These are phyloP conservation scores for Suillus americanus DNA, from an alignment of 768 basidiomycete species.

Conservation along the genomic window DNA sequence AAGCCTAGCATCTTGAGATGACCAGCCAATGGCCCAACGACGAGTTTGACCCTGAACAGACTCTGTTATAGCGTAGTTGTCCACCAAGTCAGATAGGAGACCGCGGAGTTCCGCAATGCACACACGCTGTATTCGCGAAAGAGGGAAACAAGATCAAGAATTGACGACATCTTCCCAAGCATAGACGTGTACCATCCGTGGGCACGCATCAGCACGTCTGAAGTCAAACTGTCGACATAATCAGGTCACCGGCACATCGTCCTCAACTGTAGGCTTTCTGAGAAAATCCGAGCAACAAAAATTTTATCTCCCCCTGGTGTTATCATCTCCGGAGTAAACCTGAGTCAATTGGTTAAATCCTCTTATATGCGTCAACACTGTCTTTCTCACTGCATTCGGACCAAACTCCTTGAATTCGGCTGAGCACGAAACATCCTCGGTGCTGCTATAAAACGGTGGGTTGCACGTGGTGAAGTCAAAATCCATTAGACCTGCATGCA, in stretches of 20 bases:
- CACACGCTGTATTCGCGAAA: slow-evolving; percentile 49
- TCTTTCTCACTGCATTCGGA: slow-evolving; percentile 65
- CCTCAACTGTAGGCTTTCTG: slow-evolving; percentile 60
- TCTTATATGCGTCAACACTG: neutral
- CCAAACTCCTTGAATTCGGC: slow-evolving; percentile 60
- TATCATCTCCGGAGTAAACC: slow-evolving; percentile 95
- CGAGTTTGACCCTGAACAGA: slow-evolving; percentile 85
- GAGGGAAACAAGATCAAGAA: slow-evolving; percentile 56
- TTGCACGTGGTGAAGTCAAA: slow-evolving; percentile 93
- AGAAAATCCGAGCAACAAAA: slow-evolving; percentile 78
- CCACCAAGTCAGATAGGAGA: slow-evolving; percentile 12
- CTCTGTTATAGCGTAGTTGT: slow-evolving; percentile 84
- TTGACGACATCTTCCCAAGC: slow-evolving; percentile 83
- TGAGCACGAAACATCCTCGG: slow-evolving; percentile 61
- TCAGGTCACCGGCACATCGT: slow-evolving; percentile 55
- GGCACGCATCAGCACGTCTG: neutral
- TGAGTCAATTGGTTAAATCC: slow-evolving; percentile 25
- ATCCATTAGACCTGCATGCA: slow-evolving; percentile 13
- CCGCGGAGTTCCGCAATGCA: neutral
- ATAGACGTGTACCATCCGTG: slow-evolving; percentile 91
- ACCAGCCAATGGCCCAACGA: slow-evolving; percentile 95
- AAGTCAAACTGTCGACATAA: neutral
- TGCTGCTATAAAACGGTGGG: slow-evolving; percentile 89
- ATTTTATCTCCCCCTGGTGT: slow-evolving; percentile 80
- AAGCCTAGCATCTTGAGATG: slow-evolving; percentile 58